Percentiles rank a stretch among this genome's conserved stretches.
Evolutionary conservation across 176 grass and related monocot genomes (phyloP).

Genomic region (Miscanthus lutarioriparius): DNA sequence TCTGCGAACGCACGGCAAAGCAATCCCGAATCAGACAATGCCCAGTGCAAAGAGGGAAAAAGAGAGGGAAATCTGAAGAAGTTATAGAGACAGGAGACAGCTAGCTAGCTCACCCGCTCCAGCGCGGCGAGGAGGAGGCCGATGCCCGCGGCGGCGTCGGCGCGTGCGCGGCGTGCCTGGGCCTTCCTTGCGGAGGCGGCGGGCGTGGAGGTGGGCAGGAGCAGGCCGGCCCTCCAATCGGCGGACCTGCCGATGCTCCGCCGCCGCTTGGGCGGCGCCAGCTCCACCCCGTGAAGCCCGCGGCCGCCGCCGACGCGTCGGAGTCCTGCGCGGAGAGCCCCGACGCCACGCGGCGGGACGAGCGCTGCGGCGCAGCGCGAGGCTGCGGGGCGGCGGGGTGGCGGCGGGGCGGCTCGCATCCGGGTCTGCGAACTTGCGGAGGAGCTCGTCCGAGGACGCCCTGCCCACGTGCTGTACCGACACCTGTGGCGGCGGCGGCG

Average conservation of each 20-base stretch:
- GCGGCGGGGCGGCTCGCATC: not conserved
- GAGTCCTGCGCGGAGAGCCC: slow-evolving; percentile 78
- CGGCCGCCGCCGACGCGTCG: not conserved
- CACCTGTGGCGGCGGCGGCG: slow-evolving; percentile 23
- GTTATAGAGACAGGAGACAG: no score
- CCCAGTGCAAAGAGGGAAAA: not conserved
- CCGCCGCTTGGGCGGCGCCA: slow-evolving; percentile 45
- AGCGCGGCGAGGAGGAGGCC: slow-evolving; percentile 66
- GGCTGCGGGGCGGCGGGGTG: slow-evolving; percentile 35
- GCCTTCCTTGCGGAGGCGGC: slow-evolving; percentile 30
- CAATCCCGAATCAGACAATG: slow-evolving; percentile 8
- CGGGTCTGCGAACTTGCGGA: slow-evolving; percentile 93
- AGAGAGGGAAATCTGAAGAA: not conserved
- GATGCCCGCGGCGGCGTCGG: slow-evolving; percentile 62
- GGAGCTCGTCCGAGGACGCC: slow-evolving; percentile 92
- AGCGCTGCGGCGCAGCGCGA: slow-evolving; percentile 65
- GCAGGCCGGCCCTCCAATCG: slow-evolving; percentile 73
- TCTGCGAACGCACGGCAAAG: slow-evolving; percentile 27
- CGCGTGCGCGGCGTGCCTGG: slow-evolving; percentile 44
- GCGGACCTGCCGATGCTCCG: slow-evolving; percentile 56
- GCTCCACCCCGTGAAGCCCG: not conserved
- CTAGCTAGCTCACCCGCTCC: slow-evolving; percentile 49
- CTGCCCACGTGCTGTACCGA: slow-evolving; percentile 76
- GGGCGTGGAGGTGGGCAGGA: slow-evolving; percentile 45
- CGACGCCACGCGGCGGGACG: slow-evolving; percentile 67